Conservation (phyloP, 768 basidiomycete genomes). For the Kwoniella shandongensis region DNA sequence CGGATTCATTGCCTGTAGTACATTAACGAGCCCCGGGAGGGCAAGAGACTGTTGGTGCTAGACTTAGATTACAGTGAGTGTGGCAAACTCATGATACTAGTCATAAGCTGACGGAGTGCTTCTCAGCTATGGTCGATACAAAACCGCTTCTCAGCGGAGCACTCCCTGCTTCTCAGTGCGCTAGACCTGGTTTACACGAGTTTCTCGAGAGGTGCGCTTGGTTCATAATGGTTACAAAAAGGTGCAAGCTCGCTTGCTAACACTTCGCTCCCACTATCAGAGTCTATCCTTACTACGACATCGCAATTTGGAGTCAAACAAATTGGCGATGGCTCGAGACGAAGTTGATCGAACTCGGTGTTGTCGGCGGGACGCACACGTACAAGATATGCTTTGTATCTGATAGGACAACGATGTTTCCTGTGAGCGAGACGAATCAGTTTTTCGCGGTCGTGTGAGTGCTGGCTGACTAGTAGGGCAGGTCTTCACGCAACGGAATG, state of each 20-base stretch:
- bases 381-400: slow-evolving; percentile 70
- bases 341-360: slow-evolving; percentile 80
- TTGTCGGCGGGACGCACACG: slow-evolving; percentile 68
- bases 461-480: slow-evolving; percentile 7
- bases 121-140: slow-evolving; percentile 74
- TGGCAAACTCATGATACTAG: neutral
- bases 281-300: slow-evolving; percentile 80
- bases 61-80: slow-evolving; percentile 82
- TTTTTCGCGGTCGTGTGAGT: neutral
- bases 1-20: slow-evolving; percentile 59
- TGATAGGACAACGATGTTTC: slow-evolving; percentile 87
- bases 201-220: slow-evolving; percentile 73
- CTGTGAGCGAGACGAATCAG: slow-evolving; percentile 51
- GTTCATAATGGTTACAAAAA: too few species aligned
- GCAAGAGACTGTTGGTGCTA: slow-evolving; percentile 78
- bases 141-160: slow-evolving; percentile 79
- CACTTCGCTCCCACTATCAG: slow-evolving; percentile 6
- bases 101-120: neutral
- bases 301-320: slow-evolving; percentile 80
- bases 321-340: slow-evolving; percentile 87
- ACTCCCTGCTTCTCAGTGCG: slow-evolving; percentile 76
- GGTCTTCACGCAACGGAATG: slow-evolving; percentile 70
- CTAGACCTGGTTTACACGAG: slow-evolving; percentile 76
- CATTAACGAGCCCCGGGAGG: slow-evolving; percentile 72
- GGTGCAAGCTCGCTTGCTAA: slow-evolving; percentile 6